Evolutionary conservation across 179 eudicot species (phyloP).

Genomic region (Beta lomatogona): DNA sequence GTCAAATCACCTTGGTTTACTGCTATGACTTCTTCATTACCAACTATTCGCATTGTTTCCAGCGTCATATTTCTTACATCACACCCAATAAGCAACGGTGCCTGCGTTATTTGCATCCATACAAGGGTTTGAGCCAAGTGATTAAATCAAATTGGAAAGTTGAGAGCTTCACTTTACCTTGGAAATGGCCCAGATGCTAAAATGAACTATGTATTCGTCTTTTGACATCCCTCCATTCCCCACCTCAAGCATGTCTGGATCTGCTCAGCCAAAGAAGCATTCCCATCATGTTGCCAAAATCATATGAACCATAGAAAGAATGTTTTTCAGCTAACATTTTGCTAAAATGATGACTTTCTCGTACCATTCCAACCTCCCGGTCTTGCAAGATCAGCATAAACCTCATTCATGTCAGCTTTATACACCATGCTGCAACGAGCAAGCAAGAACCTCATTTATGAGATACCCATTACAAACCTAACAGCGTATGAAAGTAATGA

Average conservation of each 20-base stretch:
- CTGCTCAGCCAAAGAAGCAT: slow-evolving; percentile 10
- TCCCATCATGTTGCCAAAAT: neutral
- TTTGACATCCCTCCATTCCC: slow-evolving; percentile 91
- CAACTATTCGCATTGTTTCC: slow-evolving; percentile 63
- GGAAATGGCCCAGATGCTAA: slow-evolving; percentile 79
- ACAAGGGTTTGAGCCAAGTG: slow-evolving; percentile 6
- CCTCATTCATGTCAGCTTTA: slow-evolving; percentile 72
- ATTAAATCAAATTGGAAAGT: slow-evolving; percentile 18
- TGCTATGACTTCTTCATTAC: slow-evolving; percentile 70
- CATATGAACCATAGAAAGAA: neutral
- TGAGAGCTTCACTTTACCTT: slow-evolving; percentile 50
- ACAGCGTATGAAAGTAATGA: neutral
- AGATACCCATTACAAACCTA: neutral
- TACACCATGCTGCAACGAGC: slow-evolving; percentile 60
- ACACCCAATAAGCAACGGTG: slow-evolving; percentile 85
- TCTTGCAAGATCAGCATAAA: slow-evolving; percentile 67
- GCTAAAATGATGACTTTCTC: neutral
- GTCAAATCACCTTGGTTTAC: slow-evolving; percentile 72
- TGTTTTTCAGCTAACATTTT: neutral
- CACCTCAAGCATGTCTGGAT: slow-evolving; percentile 96
- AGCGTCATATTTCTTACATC: slow-evolving; percentile 61
- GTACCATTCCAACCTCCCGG: slow-evolving; percentile 98
- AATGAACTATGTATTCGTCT: slow-evolving; percentile 73
- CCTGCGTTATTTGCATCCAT: slow-evolving; percentile 37
- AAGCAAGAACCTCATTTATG: neutral